Conservation (phyloP, 257 asterid genomes). For the Solanum corneliomulleri region DNA sequence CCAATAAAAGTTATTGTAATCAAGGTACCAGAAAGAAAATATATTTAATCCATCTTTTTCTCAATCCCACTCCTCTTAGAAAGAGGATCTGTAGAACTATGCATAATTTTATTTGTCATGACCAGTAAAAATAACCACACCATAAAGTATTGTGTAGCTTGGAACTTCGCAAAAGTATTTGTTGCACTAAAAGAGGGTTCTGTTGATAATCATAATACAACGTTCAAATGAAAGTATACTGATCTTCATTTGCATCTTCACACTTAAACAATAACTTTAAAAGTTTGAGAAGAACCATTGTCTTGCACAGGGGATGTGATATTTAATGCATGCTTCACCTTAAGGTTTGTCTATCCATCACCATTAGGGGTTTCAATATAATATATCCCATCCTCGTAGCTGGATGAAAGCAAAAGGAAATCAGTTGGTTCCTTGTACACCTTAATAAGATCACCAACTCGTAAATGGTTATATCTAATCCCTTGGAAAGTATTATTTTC, state of each 20-base stretch:
- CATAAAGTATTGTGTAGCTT: slow-evolving; percentile 69
- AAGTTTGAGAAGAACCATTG: slow-evolving; percentile 34
- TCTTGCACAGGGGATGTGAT: slow-evolving; percentile 46
- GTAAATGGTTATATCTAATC: slow-evolving; percentile 60
- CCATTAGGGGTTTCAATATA: slow-evolving; percentile 83
- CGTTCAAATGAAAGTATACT: slow-evolving; percentile 73
- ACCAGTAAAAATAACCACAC: slow-evolving; percentile 74
- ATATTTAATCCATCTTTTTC: slow-evolving; percentile 75
- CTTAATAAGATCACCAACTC: slow-evolving; percentile 83
- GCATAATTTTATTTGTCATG: slow-evolving; percentile 91
- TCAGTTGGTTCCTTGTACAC: slow-evolving; percentile 87
- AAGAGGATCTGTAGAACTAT: slow-evolving; percentile 83
- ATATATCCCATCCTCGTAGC: slow-evolving; percentile 83
- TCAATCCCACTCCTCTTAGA: slow-evolving; percentile 90
- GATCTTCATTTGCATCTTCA: slow-evolving; percentile 96
- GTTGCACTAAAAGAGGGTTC: slow-evolving; percentile 66
- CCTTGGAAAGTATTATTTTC: slow-evolving; percentile 30
- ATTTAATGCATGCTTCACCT: slow-evolving; percentile 81
- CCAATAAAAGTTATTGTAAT: slow-evolving; percentile 54
- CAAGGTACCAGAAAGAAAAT: slow-evolving; percentile 58
- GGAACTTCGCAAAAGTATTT: slow-evolving; percentile 73
- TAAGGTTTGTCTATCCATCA: slow-evolving; percentile 89
- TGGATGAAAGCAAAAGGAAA: slow-evolving; percentile 71
- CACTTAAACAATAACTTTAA: slow-evolving; percentile 70
- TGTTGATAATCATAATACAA: slow-evolving; percentile 32